Percentiles rank a stretch among this genome's conserved stretches.
Evolutionary conservation across 2,329 filamentous ascomycete species (phyloP).

Genomic region (Phialophora tarda): DNA sequence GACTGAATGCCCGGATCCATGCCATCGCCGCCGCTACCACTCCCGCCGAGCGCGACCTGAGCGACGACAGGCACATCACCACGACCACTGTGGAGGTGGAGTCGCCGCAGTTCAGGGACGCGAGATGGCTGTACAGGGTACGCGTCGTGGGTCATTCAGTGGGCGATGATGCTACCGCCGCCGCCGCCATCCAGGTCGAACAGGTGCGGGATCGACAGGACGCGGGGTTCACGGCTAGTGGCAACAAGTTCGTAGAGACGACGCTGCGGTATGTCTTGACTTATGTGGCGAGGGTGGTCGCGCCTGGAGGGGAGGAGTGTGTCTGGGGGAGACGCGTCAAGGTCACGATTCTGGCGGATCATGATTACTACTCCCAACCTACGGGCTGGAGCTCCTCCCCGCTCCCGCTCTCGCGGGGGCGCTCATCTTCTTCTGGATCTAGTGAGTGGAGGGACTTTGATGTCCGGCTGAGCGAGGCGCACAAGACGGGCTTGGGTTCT

Average conservation of each 20-base stretch:
- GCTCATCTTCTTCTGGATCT: background rate
- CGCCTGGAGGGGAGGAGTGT: conserved; percentile 54
- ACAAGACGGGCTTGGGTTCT: conserved; percentile 95
- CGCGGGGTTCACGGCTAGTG: conserved; percentile 36
- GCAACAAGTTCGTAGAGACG: conserved; percentile 90
- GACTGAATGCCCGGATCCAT: conserved; percentile 68
- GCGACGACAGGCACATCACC: background rate
- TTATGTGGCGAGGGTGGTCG: conserved; percentile 60
- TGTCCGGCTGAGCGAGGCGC: conserved; percentile 74
- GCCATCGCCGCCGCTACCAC: conserved; percentile 52
- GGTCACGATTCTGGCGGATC: conserved; percentile 89
- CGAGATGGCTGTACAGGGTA: conserved; percentile 87
- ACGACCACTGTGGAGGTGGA: conserved; percentile 61
- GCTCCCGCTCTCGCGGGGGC: background rate
- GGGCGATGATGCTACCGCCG: conserved; percentile 71
- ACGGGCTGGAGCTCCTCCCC: background rate
- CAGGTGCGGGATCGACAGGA: conserved; percentile 43
- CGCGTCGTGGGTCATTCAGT: conserved; percentile 57
- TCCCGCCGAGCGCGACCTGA: background rate
- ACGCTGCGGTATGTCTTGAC: conserved; percentile 85
- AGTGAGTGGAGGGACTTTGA: conserved; percentile 70
- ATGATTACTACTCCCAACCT: conserved; percentile 87
- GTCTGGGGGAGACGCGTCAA: conserved; percentile 65
- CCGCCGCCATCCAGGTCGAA: conserved; percentile 75
- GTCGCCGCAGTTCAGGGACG: conserved; percentile 88